Conservation (phyloP, 2,329 filamentous ascomycete species). For the Ophiostoma triangulosporum region DNA sequence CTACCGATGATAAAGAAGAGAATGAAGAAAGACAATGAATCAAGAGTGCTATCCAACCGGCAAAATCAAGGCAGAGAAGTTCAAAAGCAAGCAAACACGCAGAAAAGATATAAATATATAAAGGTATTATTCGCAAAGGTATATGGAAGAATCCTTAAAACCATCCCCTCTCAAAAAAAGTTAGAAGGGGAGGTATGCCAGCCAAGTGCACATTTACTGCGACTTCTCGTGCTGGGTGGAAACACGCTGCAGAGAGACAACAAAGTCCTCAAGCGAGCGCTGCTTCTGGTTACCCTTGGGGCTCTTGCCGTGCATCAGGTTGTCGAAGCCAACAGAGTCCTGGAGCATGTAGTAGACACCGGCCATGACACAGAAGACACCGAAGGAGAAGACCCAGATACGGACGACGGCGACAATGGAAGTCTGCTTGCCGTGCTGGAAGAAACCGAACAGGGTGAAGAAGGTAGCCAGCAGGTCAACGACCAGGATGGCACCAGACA, state of each 20-base stretch:
- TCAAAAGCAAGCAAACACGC: not conserved
- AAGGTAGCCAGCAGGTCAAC: constrained; percentile 76
- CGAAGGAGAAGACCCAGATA: constrained; percentile 85
- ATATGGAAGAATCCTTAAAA: constrained; percentile 5
- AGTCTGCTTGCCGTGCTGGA: constrained; percentile 47
- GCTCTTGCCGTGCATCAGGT: constrained; percentile 84
- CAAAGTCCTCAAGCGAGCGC: constrained; percentile 76
- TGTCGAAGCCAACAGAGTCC: constrained; percentile 70
- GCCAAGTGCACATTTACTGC: constrained; percentile 34
- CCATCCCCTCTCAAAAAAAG: constrained; percentile 12
- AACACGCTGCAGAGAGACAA: constrained; percentile 79
- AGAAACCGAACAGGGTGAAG: constrained; percentile 79
- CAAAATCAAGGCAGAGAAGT: not conserved
- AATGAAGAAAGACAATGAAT: not conserved
- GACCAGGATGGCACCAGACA: constrained; percentile 61
- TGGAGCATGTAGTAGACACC: constrained; percentile 66
- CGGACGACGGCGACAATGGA: constrained; percentile 74
- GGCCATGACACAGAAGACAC: constrained; percentile 67
- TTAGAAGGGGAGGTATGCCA: not conserved
- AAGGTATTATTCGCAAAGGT: not conserved
- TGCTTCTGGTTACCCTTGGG: constrained; percentile 72
- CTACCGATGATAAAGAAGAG: not conserved
- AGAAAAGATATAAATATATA: not conserved
- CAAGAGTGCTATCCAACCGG: not conserved
- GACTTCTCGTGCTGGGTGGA: constrained; percentile 88